Evolutionary conservation across 1,139 yeast genomes (phyloP).

Genomic region (Saccharomycopsis hybrid): DNA sequence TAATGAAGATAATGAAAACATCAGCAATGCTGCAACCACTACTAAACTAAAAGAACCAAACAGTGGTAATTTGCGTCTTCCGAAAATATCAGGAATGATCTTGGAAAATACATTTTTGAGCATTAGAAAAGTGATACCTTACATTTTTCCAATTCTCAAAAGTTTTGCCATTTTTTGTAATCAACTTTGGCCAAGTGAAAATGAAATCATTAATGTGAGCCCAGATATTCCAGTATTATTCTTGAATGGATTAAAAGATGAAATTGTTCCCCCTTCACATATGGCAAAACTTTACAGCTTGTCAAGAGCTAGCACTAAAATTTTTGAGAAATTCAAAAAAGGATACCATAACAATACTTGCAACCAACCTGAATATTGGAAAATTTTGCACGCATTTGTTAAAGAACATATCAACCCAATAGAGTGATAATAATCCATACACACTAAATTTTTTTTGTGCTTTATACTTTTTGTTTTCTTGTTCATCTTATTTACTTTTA

Average conservation of each 20-base stretch:
- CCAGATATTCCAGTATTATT: conserved; percentile 59
- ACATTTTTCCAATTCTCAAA: conserved; percentile 63
- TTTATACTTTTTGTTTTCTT: too few species aligned
- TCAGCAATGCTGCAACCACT: neutral
- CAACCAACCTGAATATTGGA: conserved; percentile 70
- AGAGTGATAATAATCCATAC: neutral
- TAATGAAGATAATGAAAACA: neutral
- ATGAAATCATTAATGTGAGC: conserved; percentile 46
- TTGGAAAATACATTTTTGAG: conserved; percentile 84
- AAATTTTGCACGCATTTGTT: conserved; percentile 51
- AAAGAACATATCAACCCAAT: conserved; percentile 20
- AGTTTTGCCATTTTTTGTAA: conserved; percentile 60
- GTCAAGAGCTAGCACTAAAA: conserved; percentile 41
- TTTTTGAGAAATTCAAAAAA: conserved; percentile 45
- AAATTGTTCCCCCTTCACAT: conserved; percentile 85
- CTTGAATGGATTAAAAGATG: conserved; percentile 72
- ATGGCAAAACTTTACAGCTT: conserved; percentile 57
- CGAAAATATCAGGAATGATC: conserved; percentile 42
- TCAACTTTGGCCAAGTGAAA: conserved; percentile 80
- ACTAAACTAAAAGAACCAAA: neutral
- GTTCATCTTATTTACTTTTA: too few species aligned
- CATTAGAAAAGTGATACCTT: conserved; percentile 75
- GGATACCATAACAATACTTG: conserved; percentile 81
- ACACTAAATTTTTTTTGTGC: too few species aligned
- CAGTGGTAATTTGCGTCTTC: neutral